Percentiles rank a stretch among this genome's conserved stretches.
Evolutionary conservation across 1,284 basidiomycete genomes (phyloP).

Genomic region (Ganoderma resinaceum): DNA sequence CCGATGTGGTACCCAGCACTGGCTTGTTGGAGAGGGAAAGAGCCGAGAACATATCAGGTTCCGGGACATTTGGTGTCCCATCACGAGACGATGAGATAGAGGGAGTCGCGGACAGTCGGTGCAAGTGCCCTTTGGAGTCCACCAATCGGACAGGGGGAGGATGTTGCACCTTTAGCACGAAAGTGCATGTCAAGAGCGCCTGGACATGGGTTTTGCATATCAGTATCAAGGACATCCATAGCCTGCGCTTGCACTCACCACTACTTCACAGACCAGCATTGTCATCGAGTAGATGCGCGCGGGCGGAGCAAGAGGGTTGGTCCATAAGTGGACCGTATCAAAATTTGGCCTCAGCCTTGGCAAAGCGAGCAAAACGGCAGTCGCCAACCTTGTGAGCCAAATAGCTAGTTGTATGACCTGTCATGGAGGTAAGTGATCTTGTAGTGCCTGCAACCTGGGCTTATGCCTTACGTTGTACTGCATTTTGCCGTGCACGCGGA

Average conservation of each 20-base stretch:
- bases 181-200: slow-evolving; percentile 12
- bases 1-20: slow-evolving; percentile 43
- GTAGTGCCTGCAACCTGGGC: not conserved
- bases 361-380: slow-evolving; percentile 53
- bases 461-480: slow-evolving; percentile 61
- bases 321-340: slow-evolving; percentile 47
- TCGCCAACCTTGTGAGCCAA: slow-evolving; percentile 64
- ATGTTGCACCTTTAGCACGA: slow-evolving; percentile 63
- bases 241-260: slow-evolving; percentile 13
- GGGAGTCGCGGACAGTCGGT: slow-evolving; percentile 33
- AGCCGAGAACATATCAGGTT: slow-evolving; percentile 64
- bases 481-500: slow-evolving; percentile 67
- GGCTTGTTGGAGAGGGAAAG: slow-evolving; percentile 72
- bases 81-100: slow-evolving; percentile 40
- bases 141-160: slow-evolving; percentile 74
- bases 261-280: slow-evolving; percentile 11
- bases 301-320: slow-evolving; percentile 42
- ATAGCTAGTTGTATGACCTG: slow-evolving; percentile 64
- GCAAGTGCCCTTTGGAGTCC: slow-evolving; percentile 40
- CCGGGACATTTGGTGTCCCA: slow-evolving; percentile 39
- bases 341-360: slow-evolving; percentile 49
- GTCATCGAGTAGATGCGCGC: slow-evolving; percentile 53
- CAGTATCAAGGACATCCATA: not conserved
- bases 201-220: not conserved
- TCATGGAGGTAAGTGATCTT: not conserved